phyloP scores from a whole-genome alignment of 805 yeast species.

The Candida insectorum region DNA sequence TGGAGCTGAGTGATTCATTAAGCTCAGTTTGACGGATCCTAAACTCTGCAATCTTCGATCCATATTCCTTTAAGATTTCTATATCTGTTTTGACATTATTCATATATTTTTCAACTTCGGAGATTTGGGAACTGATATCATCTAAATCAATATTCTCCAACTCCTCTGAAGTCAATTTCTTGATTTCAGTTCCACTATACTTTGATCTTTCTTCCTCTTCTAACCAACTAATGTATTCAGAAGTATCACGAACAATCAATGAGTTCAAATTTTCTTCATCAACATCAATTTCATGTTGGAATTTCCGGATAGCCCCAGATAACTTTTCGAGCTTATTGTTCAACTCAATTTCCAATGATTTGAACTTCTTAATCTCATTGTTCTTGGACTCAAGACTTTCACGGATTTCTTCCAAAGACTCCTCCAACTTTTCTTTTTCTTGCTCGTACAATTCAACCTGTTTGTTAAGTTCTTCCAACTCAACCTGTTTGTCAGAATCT shows the following conservation, averaged over 20 bases:
- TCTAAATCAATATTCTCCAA: conserved; percentile 46
- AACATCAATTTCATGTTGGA: conserved; percentile 37
- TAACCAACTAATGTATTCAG: conserved; percentile 51
- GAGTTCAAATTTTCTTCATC: conserved; percentile 38
- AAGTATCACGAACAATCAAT: conserved; percentile 53
- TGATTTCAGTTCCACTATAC: conserved; percentile 36
- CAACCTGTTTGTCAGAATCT: conserved; percentile 22
- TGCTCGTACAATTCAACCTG: conserved; percentile 29
- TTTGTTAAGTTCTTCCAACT: conserved; percentile 29
- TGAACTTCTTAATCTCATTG: conserved; percentile 50
- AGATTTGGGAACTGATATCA: conserved; percentile 49
- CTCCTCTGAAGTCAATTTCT: conserved; percentile 50
- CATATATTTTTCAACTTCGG: conserved; percentile 51
- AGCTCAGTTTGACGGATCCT: conserved; percentile 60
- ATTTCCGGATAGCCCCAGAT: conserved; percentile 25
- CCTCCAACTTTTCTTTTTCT: conserved; percentile 36
- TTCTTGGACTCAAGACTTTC: conserved; percentile 33
- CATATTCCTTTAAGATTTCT: conserved; percentile 75
- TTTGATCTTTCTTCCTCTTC: conserved; percentile 32
- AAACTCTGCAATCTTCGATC: conserved; percentile 61
- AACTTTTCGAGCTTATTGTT: conserved; percentile 61
- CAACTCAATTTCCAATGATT: conserved; percentile 65
- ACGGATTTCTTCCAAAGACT: conserved; percentile 34
- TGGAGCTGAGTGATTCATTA: conserved; percentile 58
- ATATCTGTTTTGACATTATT: conserved; percentile 61